Evolutionary conservation across 2,329 filamentous ascomycete genomes (phyloP).

Genomic region (Paecilomyces formosus): DNA sequence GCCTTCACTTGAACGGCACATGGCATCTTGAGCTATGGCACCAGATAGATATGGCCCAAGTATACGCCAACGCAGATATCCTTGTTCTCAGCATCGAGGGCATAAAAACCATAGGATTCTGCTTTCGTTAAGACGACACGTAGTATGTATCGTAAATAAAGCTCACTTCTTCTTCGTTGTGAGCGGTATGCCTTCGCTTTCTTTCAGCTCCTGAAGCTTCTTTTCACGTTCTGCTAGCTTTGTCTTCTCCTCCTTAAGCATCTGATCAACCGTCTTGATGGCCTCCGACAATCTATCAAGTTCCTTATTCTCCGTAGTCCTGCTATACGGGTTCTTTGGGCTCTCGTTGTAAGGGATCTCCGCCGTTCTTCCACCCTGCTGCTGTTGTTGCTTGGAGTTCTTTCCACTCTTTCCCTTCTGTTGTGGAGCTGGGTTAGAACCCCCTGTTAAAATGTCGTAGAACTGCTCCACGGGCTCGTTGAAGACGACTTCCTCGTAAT

Average conservation of each 20-base stretch:
- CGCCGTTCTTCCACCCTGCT: constrained; percentile 57
- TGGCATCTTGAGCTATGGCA: neutral
- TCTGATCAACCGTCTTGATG: constrained; percentile 50
- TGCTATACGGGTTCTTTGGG: constrained; percentile 65
- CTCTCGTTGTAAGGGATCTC: constrained; percentile 64
- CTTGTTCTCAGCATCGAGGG: neutral
- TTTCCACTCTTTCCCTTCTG: constrained; percentile 54
- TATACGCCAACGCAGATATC: neutral
- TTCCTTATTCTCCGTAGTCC: constrained; percentile 62
- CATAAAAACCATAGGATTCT: neutral
- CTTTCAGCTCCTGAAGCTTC: constrained; percentile 46
- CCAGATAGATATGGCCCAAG: neutral
- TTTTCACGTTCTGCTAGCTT: constrained; percentile 55
- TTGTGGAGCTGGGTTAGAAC: constrained; percentile 43
- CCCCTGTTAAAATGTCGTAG: constrained; percentile 75
- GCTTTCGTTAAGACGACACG: neutral
- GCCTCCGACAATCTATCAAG: constrained; percentile 57
- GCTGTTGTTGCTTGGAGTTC: constrained; percentile 39
- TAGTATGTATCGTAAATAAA: neutral
- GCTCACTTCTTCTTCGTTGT: constrained; percentile 35
- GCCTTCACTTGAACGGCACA: neutral
- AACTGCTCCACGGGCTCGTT: constrained; percentile 94
- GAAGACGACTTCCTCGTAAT: constrained; percentile 91
- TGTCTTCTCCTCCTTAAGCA: constrained; percentile 59
- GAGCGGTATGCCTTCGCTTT: constrained; percentile 35